A percentile compares a stretch with the other conserved stretches of the same genome.
Evolutionary conservation across 371 early-diverging fungal species (phyloP).

Genomic region (Mucor racemosus): DNA sequence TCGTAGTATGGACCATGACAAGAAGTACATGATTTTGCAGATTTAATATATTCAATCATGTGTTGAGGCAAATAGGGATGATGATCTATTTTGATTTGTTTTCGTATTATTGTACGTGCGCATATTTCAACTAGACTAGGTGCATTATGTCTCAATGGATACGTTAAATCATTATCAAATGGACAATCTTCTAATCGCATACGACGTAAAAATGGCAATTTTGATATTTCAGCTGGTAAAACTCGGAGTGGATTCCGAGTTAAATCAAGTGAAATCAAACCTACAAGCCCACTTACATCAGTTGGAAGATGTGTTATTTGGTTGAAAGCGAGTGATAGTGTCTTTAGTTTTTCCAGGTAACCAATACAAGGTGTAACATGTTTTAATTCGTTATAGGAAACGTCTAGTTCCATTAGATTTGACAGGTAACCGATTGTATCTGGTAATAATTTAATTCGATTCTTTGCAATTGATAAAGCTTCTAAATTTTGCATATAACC

Average conservation of each 20-base stretch:
- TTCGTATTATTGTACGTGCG: constrained; percentile 70
- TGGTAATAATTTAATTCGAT: constrained; percentile 60
- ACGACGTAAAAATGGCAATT: constrained; percentile 56
- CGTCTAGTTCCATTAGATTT: constrained; percentile 59
- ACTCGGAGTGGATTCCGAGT: constrained; percentile 59
- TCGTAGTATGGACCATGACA: constrained; percentile 88
- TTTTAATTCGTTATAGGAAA: constrained; percentile 51
- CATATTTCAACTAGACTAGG: constrained; percentile 73
- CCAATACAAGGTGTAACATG: constrained; percentile 52
- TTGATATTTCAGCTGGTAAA: constrained; percentile 36
- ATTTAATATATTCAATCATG: constrained; percentile 63
- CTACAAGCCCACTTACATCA: constrained; percentile 67
- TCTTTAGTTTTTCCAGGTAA: constrained; percentile 39
- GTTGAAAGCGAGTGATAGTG: constrained; percentile 18
- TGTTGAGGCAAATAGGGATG: constrained; percentile 45
- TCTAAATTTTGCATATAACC: constrained; percentile 29
- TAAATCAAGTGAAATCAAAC: constrained; percentile 63
- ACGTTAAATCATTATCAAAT: constrained; percentile 21
- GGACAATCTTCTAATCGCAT: constrained; percentile 57
- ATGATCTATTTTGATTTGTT: constrained; percentile 56
- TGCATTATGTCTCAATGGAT: constrained; percentile 32
- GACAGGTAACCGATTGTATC: constrained; percentile 65
- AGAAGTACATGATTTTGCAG: constrained; percentile 74
- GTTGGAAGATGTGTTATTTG: constrained; percentile 49
- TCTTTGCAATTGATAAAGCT: constrained; percentile 45